These are phyloP conservation scores for Funneliformis mosseae DNA, from an alignment of 192 early-diverging fungal species.

Conservation along the genomic window DNA sequence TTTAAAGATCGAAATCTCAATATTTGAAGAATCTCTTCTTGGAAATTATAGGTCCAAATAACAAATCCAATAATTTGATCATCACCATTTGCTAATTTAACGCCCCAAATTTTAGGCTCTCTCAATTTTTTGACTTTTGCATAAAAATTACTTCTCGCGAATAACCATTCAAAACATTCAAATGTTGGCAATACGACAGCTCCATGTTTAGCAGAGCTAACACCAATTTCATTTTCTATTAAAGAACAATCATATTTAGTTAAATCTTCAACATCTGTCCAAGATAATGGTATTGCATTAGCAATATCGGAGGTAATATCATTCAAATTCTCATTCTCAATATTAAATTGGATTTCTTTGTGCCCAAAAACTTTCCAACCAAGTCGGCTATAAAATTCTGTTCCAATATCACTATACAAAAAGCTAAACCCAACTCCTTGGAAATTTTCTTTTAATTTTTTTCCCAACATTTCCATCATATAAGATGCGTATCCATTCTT, in stretches of 20 bases:
- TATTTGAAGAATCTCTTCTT: not conserved
- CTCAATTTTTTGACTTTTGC: not conserved
- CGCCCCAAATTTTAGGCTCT: slow-evolving; percentile 3
- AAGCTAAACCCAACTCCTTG: slow-evolving; percentile 13
- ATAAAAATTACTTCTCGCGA: not conserved
- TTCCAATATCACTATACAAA: slow-evolving; percentile 23
- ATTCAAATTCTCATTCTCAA: not conserved
- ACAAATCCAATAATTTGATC: not conserved
- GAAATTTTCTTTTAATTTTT: slow-evolving; percentile 9
- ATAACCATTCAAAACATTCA: not conserved
- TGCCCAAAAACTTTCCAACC: slow-evolving; percentile 18
- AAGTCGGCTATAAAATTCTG: slow-evolving; percentile 12
- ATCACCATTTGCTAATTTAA: not conserved
- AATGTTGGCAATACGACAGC: slow-evolving; percentile 1
- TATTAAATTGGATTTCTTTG: slow-evolving; percentile 19
- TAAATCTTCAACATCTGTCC: not conserved
- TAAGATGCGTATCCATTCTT: slow-evolving; percentile 28
- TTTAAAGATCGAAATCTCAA: slow-evolving; percentile 13
- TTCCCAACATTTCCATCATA: slow-evolving; percentile 17
- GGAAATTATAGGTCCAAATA: slow-evolving; percentile 16
- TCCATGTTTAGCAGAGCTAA: not conserved
- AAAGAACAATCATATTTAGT: slow-evolving; percentile 13
- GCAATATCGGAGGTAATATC: not conserved
- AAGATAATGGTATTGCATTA: not conserved
- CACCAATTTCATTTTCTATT: not conserved